Base-by-base conservation (phyloP, 2,329 filamentous ascomycete species). In the Aureobasidium sp. region DNA sequence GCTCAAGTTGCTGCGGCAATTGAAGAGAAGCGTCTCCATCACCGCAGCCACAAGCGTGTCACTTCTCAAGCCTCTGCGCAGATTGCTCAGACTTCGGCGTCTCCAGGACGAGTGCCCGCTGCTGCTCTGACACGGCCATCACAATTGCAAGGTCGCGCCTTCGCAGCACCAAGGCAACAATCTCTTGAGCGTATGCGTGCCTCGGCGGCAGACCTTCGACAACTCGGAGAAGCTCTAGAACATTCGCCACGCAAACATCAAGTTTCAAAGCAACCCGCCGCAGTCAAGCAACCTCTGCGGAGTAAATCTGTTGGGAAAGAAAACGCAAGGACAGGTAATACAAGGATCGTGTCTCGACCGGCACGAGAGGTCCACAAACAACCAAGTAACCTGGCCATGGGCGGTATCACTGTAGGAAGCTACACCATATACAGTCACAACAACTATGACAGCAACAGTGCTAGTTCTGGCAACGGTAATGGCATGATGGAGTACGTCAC, bases 1-100 rank as follows among this genome's bases (percentile, higher is more conserved):
- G 81, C 80, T 5, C 81, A 82, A 70, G 81, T 83, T 2, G 80
- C 81, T 34, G 78, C 79, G 29, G 80, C 81, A 4, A 81, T 82
- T 27, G 79, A 82, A 68, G 79, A 82, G 63, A 82, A 81, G 67
- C 70, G 65, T 42, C 64, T 62, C 31, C 64, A 67, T 48, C 65
- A 62, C 37, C 65, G 45, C 34, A 41, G 25, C 11, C 57, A 60
- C 27, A 60, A 31, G 22, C 57, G 45, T 20, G 9, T 8, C 11
- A 22, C 45, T n/a, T 60, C 57, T 15, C 41, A 48, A 2, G 55
- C 31, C 11, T 58, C 41, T 47, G 27, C n/a, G 1, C 25, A 53
- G 25, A 25, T 42, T 20, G 37, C 27, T 36, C 48, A 45, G 22
- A 34, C 37, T 20, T 52, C 48, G 11, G 29, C 31, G n/a, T 56